These are phyloP conservation scores for Monilinia polystroma DNA, from an alignment of 2,329 filamentous ascomycete genomes.

Conservation along the genomic window DNA sequence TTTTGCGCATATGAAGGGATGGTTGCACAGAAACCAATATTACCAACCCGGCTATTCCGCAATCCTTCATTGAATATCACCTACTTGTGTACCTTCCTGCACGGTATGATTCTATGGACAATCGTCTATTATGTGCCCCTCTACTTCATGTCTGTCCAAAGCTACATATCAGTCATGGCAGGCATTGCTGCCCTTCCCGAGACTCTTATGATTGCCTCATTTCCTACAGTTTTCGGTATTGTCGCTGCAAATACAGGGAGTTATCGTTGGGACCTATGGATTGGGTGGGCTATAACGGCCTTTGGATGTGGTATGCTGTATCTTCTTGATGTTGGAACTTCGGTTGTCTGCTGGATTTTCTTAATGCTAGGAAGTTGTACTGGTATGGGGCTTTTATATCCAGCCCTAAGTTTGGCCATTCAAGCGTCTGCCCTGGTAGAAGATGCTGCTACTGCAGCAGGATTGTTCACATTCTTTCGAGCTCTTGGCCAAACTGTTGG, in stretches of 20 bases:
- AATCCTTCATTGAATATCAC: constrained; percentile 48
- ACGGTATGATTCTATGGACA: constrained; percentile 55
- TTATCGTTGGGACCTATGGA: constrained; percentile 52
- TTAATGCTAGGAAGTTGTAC: constrained; percentile 59
- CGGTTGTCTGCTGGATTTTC: constrained; percentile 55
- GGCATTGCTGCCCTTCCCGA: constrained; percentile 57
- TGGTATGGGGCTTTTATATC: constrained; percentile 56
- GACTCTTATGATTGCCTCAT: constrained; percentile 58
- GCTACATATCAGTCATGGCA: constrained; percentile 51
- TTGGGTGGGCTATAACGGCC: constrained; percentile 59
- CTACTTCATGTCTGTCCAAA: constrained; percentile 51
- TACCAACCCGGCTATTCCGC: constrained; percentile 44
- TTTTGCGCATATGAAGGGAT: constrained; percentile 53
- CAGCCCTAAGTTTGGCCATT: constrained; percentile 59
- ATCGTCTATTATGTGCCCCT: constrained; percentile 55
- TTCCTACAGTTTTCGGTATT: constrained; percentile 55
- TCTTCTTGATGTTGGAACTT: constrained; percentile 49
- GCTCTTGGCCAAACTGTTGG: constrained; percentile 49
- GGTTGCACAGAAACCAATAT: constrained; percentile 30
- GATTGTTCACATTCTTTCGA: constrained; percentile 66
- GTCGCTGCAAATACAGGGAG: constrained; percentile 53
- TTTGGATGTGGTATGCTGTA: constrained; percentile 56
- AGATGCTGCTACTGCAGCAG: constrained; percentile 58
- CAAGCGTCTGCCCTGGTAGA: constrained; percentile 57
- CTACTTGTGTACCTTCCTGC: constrained; percentile 52